A percentile compares a stretch with the other conserved stretches of the same genome.
phyloP scores from a whole-genome alignment of 2,329 filamentous ascomycete species.

The Ophiostoma fasciatum region DNA sequence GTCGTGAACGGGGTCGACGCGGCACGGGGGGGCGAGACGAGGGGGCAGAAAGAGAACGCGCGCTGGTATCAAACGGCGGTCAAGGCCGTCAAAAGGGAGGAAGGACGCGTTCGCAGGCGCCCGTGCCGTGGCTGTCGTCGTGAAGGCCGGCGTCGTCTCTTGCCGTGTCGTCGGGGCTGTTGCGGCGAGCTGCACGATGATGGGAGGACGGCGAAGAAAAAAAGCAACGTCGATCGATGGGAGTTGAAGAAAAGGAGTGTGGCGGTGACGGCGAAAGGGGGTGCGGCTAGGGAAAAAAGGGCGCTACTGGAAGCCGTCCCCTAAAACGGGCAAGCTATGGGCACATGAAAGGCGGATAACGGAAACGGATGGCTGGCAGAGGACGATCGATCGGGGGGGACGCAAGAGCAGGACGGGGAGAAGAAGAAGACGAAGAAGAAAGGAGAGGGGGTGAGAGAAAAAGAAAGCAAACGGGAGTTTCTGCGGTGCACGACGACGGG shows the following conservation, averaged over 20 bases:
- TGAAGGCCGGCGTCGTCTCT: too few species aligned
- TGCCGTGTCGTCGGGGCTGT: too few species aligned
- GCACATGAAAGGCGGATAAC: too few species aligned
- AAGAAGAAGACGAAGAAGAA: neutral
- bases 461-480: too few species aligned
- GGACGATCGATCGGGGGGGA: too few species aligned
- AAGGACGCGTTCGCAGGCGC: neutral
- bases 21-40: too few species aligned
- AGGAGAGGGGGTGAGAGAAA: neutral
- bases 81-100: constrained; percentile 5
- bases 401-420: neutral
- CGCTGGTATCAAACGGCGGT: constrained; percentile 11
- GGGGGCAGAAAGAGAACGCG: neutral
- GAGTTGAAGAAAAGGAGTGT: constrained; percentile 9
- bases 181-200: neutral
- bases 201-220: constrained; percentile 3
- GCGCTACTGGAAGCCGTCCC: constrained; percentile 12
- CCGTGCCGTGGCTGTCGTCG: neutral
- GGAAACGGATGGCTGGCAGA: constrained; percentile 13
- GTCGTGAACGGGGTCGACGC: too few species aligned
- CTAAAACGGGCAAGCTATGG: too few species aligned
- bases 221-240: neutral
- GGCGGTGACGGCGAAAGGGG: constrained; percentile 12
- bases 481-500: too few species aligned
- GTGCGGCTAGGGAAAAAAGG: constrained; percentile 7